Percentiles rank a stretch among this genome's conserved stretches.
These are phyloP conservation scores for Penicillium rolfsii DNA, from an alignment of 2,329 filamentous ascomycete species.

Conservation along the genomic window DNA sequence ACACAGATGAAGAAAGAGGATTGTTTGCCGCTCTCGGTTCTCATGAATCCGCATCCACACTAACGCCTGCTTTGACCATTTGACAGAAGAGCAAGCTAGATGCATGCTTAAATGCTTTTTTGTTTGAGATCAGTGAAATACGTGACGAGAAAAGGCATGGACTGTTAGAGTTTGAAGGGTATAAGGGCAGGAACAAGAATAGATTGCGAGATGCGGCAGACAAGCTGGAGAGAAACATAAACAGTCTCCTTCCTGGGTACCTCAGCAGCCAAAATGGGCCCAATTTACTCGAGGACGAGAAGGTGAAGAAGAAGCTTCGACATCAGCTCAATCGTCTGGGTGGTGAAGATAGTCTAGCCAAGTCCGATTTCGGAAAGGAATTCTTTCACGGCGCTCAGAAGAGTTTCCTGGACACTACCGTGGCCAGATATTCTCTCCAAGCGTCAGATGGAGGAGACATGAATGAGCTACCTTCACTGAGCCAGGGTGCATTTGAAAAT, in stretches of 20 bases:
- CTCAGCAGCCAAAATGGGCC: not conserved
- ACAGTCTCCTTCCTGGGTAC: not conserved
- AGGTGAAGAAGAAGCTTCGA: not conserved
- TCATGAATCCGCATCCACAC: not conserved
- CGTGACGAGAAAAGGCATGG: not conserved
- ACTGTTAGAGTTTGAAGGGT: not conserved
- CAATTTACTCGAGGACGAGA: not conserved
- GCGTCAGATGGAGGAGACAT: not conserved
- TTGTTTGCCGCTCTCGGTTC: not conserved
- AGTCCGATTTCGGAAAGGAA: not conserved
- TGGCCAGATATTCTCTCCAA: not conserved
- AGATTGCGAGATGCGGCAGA: not conserved
- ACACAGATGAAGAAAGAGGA: too few species aligned
- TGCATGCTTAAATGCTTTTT: not conserved
- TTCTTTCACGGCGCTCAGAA: not conserved
- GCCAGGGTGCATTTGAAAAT: not conserved
- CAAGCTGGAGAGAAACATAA: not conserved
- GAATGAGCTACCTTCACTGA: not conserved
- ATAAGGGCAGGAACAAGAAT: not conserved
- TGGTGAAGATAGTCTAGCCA: not conserved
- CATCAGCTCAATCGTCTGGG: not conserved
- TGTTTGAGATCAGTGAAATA: not conserved
- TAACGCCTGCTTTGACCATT: not conserved
- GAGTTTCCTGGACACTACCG: not conserved
- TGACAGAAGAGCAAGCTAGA: not conserved